phyloP scores from a whole-genome alignment of 75 land plant species.

The Larix kaempferi region DNA sequence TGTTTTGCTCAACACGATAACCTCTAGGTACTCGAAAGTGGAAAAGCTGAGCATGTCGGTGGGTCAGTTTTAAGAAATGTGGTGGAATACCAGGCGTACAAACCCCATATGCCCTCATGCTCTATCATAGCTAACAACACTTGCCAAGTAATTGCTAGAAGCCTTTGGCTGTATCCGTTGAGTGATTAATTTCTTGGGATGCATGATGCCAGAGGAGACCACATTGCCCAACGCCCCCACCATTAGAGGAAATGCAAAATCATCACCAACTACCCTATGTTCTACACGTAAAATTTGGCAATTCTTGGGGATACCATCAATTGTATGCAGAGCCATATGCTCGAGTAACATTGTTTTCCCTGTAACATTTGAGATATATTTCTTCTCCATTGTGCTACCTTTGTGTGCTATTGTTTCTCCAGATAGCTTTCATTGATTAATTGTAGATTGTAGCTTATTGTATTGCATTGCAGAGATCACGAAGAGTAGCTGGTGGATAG shows the following conservation, averaged over 20 bases:
- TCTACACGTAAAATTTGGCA: too few species aligned
- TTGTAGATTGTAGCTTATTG: too few species aligned
- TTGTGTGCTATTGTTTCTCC: too few species aligned
- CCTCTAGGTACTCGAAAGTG: constrained; percentile 79
- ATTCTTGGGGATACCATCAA: too few species aligned
- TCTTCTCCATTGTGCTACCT: too few species aligned
- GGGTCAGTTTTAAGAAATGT: constrained; percentile 71
- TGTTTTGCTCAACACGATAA: constrained; percentile 45
- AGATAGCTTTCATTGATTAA: too few species aligned
- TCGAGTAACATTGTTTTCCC: too few species aligned
- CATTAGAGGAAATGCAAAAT: constrained; percentile 72
- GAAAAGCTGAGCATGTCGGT: constrained; percentile 83
- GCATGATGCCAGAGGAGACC: constrained; percentile 79
- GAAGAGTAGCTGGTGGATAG: too few species aligned
- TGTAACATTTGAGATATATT: too few species aligned
- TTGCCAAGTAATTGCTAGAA: constrained; percentile 68
- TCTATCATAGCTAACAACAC: constrained; percentile 51
- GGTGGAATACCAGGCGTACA: constrained; percentile 80
- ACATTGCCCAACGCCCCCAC: constrained; percentile 84
- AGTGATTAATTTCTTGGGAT: constrained; percentile 83
- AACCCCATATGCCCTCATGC: constrained; percentile 64
- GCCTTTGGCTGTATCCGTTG: constrained; percentile 74
- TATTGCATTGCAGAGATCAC: too few species aligned
- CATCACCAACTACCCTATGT: too few species aligned
- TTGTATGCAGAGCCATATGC: too few species aligned